These are phyloP conservation scores for Alternaria metachromatica DNA, from an alignment of 2,329 filamentous ascomycete genomes.

Conservation along the genomic window DNA sequence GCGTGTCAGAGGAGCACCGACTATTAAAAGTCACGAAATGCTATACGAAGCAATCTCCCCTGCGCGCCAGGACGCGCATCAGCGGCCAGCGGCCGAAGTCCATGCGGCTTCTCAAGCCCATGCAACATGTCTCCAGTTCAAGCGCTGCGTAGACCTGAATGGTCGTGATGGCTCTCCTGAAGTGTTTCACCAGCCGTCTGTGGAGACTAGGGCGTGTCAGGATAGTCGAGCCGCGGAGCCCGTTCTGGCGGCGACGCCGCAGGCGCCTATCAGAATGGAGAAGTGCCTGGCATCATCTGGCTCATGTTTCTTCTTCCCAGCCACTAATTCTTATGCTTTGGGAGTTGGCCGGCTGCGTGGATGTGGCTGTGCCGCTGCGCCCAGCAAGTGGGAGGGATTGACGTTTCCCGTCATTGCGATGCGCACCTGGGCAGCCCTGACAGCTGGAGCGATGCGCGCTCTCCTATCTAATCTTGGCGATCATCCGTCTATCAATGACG, in stretches of 20 bases:
- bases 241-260: constrained; percentile 10
- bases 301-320: constrained; percentile 34
- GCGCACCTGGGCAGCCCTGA: constrained; percentile 9
- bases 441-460: constrained; percentile 10
- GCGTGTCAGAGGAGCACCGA: constrained; percentile 22
- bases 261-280: constrained; percentile 28
- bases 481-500: constrained; percentile 23
- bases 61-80: constrained; percentile 10
- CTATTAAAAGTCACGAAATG: constrained; percentile 36
- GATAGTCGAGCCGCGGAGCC: constrained; percentile 28
- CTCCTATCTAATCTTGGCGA: constrained; percentile 15
- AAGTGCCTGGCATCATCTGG: constrained; percentile 35
- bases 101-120: constrained; percentile 28
- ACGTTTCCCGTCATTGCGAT: constrained; percentile 27
- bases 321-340: constrained; percentile 36
- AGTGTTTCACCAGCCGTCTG: constrained; percentile 43
- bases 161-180: constrained; percentile 32
- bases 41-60: constrained; percentile 36
- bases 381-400: not conserved
- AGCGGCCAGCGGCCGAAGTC: constrained; percentile 24
- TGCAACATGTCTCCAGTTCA: constrained; percentile 33
- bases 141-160: constrained; percentile 27
- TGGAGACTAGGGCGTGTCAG: constrained; percentile 47
- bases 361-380: constrained; percentile 11
- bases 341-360: not conserved